Percentiles rank a stretch among this genome's conserved stretches.
Evolutionary conservation across 148 eudicot species (phyloP).

Genomic region (Nyssa sinensis): DNA sequence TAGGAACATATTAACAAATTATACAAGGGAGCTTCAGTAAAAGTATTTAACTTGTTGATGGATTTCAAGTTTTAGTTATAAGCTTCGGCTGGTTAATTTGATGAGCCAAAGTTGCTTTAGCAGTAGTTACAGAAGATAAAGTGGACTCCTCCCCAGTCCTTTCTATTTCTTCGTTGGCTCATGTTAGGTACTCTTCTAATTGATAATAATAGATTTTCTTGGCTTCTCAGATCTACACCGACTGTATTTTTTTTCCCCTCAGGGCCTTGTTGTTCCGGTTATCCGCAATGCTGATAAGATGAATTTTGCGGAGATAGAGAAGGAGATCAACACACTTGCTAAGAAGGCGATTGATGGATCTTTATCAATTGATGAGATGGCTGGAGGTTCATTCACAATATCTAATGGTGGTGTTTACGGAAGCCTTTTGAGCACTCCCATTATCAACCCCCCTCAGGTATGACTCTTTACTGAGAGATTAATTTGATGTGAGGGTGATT

Average conservation of each 20-base stretch:
- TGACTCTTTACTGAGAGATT: neutral
- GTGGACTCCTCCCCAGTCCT: too few relatives aligned
- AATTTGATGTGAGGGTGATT: neutral
- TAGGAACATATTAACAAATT: neutral
- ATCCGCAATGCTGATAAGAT: conserved; percentile 71
- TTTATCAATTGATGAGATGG: conserved; percentile 94
- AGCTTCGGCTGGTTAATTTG: neutral
- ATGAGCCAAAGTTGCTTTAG: neutral
- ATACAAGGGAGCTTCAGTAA: too few relatives aligned
- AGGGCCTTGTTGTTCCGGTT: conserved; percentile 98
- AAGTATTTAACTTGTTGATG: too few relatives aligned
- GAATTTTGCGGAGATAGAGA: conserved; percentile 96
- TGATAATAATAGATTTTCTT: too few relatives aligned
- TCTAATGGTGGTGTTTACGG: conserved; percentile 99
- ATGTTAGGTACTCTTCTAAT: neutral
- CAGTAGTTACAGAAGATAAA: neutral
- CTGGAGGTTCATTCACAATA: conserved; percentile 91
- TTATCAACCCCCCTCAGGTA: conserved; percentile 98
- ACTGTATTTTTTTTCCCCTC: neutral
- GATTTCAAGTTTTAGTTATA: too few relatives aligned
- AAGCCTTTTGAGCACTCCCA: conserved; percentile 94
- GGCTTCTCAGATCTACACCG: neutral
- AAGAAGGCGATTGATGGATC: conserved; percentile 84
- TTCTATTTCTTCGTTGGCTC: neutral
- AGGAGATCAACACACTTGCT: conserved; percentile 77